Conservation (phyloP, 306 rosid genomes). For the Castanea crenata region DNA sequence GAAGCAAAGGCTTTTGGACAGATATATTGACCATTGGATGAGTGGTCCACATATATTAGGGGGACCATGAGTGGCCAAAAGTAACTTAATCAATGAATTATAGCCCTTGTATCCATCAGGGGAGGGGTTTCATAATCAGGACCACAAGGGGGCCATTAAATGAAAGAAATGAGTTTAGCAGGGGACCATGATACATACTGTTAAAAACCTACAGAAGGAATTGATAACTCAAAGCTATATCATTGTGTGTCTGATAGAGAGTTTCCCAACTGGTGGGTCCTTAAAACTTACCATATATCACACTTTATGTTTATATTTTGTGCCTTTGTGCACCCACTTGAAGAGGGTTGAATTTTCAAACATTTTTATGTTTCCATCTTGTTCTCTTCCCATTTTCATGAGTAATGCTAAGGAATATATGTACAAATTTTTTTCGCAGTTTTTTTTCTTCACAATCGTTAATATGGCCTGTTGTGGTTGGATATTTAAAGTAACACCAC, state of each 20-base stretch:
- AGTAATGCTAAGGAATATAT: no score
- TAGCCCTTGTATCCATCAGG: constrained; percentile 25
- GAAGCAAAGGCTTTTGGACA: constrained; percentile 22
- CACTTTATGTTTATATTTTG: constrained; percentile 43
- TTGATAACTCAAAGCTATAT: constrained; percentile 40
- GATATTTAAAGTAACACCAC: no score
- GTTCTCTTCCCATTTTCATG: neutral
- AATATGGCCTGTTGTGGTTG: no score
- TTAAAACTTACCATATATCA: constrained; percentile 27
- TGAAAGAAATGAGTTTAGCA: constrained; percentile 19
- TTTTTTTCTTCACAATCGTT: no score
- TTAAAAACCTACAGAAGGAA: constrained; percentile 38
- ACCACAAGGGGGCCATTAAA: constrained; percentile 28
- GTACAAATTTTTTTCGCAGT: no score
- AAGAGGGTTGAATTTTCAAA: neutral
- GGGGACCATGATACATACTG: constrained; percentile 28
- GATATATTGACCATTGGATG: constrained; percentile 13
- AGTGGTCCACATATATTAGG: constrained; percentile 44
- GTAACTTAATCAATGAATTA: constrained; percentile 45
- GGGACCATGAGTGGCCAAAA: constrained; percentile 38
- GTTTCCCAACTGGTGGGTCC: constrained; percentile 45
- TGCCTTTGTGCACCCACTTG: neutral
- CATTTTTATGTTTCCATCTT: neutral
- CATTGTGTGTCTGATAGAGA: constrained; percentile 31
- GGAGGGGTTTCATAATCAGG: constrained; percentile 25